These are phyloP conservation scores for Phytophthora crassamura DNA, from an alignment of 352 stramenopile genomes.

Conservation along the genomic window DNA sequence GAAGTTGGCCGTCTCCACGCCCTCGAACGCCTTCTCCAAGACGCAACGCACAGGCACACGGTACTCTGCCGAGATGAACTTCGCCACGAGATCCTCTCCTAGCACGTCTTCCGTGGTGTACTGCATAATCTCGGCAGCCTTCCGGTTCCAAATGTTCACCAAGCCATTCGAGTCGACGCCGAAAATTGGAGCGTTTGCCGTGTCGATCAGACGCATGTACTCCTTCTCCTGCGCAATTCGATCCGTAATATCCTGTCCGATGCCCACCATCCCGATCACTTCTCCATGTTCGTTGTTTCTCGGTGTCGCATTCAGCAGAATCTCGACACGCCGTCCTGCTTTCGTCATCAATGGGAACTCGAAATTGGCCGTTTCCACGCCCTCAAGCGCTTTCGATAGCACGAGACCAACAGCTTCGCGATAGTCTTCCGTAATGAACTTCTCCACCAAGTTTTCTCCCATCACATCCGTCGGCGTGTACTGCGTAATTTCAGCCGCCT, in stretches of 20 bases:
- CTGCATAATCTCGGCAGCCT: constrained; percentile 68
- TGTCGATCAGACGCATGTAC: constrained; percentile 65
- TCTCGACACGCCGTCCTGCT: constrained; percentile 58
- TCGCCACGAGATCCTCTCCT: constrained; percentile 49
- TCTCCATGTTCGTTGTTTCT: constrained; percentile 62
- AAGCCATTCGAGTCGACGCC: constrained; percentile 64
- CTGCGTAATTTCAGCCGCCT: constrained; percentile 47
- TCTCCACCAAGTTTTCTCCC: constrained; percentile 44
- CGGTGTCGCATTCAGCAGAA: constrained; percentile 77
- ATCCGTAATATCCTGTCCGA: constrained; percentile 77
- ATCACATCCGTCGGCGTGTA: constrained; percentile 53
- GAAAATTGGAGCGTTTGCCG: constrained; percentile 86
- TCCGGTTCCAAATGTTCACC: constrained; percentile 74
- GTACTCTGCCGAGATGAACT: constrained; percentile 58
- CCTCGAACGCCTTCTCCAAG: constrained; percentile 46
- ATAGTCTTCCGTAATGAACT: constrained; percentile 63
- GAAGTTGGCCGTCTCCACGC: constrained; percentile 47
- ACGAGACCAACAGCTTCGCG: constrained; percentile 45
- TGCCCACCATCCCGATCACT: constrained; percentile 73
- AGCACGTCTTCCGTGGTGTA: constrained; percentile 65
- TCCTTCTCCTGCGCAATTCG: constrained; percentile 59
- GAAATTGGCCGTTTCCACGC: constrained; percentile 65
- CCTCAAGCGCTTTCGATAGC: constrained; percentile 52
- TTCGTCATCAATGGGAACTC: constrained; percentile 78
- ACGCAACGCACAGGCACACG: constrained; percentile 41